phyloP scores from a whole-genome alignment of 2,329 filamentous ascomycete species.

The Colletotrichum sp. region DNA sequence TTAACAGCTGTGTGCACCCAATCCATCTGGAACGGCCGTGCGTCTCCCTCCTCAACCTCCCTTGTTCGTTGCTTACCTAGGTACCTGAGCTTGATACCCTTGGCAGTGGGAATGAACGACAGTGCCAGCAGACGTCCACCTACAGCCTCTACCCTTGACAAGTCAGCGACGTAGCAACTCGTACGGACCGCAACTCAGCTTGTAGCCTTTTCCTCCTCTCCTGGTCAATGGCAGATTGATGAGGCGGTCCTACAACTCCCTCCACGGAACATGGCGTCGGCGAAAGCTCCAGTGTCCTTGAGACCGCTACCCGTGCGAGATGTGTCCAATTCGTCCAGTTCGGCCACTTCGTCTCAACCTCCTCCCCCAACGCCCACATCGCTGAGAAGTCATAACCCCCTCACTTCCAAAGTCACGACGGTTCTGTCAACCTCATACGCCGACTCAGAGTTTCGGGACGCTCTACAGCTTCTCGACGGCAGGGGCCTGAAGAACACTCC shows the following conservation, averaged over 20 bases:
- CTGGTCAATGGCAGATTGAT: background rate
- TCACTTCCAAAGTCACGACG: slow-evolving; percentile 81
- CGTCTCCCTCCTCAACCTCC: background rate
- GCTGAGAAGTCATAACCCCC: slow-evolving; percentile 61
- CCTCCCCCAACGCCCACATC: slow-evolving; percentile 30
- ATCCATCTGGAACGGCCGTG: background rate
- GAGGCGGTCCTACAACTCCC: background rate
- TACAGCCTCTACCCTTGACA: background rate
- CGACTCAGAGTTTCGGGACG: slow-evolving; percentile 88
- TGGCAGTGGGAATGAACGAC: background rate
- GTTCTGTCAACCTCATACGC: slow-evolving; percentile 92
- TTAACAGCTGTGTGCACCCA: background rate
- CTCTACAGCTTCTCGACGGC: slow-evolving; percentile 77
- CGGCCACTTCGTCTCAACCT: background rate
- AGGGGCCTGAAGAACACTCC: slow-evolving; percentile 75
- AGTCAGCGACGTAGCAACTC: background rate
- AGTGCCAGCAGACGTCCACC: background rate
- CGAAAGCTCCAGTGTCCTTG: background rate
- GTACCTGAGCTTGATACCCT: background rate
- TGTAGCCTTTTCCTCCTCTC: background rate
- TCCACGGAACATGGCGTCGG: background rate
- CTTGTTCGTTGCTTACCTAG: background rate
- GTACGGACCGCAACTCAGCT: background rate
- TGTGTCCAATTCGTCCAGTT: slow-evolving; percentile 16
- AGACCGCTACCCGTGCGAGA: slow-evolving; percentile 10